Evolutionary conservation across 2,329 filamentous ascomycete species (phyloP).

Genomic region (Diaporthe ampelina): DNA sequence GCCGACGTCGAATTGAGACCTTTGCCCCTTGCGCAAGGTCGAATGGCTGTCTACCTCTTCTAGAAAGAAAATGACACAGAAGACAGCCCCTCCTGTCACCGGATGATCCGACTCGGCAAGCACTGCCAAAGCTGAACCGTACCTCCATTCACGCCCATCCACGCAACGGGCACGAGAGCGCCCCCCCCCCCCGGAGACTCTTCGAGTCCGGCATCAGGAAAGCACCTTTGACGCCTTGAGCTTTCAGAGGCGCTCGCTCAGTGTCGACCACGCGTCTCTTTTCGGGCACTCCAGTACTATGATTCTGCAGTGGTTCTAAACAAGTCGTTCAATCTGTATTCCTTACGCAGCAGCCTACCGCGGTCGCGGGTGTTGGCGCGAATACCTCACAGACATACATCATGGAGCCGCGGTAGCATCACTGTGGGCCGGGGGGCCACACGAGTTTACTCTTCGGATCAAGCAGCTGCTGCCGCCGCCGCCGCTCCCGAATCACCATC

Average conservation of each 20-base stretch:
- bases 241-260: constrained; percentile 12
- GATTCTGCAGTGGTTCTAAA: constrained; percentile 43
- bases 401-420: constrained; percentile 57
- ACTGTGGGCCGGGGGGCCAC: constrained; percentile 58
- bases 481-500: constrained; percentile 39
- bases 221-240: background rate
- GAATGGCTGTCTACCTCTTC: background rate
- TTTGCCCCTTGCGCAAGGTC: constrained; percentile 31
- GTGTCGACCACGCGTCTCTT: constrained; percentile 14
- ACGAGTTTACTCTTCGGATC: constrained; percentile 41
- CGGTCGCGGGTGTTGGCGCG: constrained; percentile 58
- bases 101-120: constrained; percentile 36
- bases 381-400: constrained; percentile 55
- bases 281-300: constrained; percentile 45
- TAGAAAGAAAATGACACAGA: constrained; percentile 12
- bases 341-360: constrained; percentile 54
- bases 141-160: background rate
- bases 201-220: background rate
- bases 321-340: constrained; percentile 60
- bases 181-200: background rate
- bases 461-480: constrained; percentile 12
- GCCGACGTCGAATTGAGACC: constrained; percentile 4
- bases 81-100: constrained; percentile 26
- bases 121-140: background rate
- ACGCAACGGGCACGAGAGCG: background rate